Evolutionary conservation across 1,284 basidiomycete genomes (phyloP).

Genomic region (Agroathelia rolfsii): DNA sequence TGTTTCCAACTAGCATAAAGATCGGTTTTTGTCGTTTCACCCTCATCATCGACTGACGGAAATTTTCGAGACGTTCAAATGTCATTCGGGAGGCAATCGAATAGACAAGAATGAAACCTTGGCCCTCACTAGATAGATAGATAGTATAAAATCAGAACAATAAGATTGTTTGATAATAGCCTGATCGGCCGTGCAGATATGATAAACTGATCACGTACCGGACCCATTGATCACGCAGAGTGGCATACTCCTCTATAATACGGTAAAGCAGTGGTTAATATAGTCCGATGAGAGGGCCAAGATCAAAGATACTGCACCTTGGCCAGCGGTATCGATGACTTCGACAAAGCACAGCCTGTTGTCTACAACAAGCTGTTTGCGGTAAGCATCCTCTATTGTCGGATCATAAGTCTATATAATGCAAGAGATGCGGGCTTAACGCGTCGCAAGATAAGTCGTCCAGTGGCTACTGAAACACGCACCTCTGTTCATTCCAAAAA

Average conservation of each 20-base stretch:
- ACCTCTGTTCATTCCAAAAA: too few relatives aligned
- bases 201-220: slow-evolving; percentile 29
- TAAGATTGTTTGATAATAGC: slow-evolving; percentile 6
- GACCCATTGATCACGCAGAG: slow-evolving; percentile 76
- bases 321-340: slow-evolving; percentile 78
- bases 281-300: background rate
- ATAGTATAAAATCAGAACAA: slow-evolving; percentile 5
- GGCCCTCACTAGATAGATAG: slow-evolving; percentile 47
- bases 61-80: slow-evolving; percentile 63
- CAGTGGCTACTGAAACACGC: background rate
- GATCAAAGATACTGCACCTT: slow-evolving; percentile 48
- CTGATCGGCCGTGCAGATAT: slow-evolving; percentile 4
- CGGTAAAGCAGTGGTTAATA: slow-evolving; percentile 1
- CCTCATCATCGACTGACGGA: slow-evolving; percentile 61
- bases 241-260: slow-evolving; percentile 53
- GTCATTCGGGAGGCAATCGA: slow-evolving; percentile 65
- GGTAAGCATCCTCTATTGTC: slow-evolving; percentile 60
- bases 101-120: slow-evolving; percentile 75
- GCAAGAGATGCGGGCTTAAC: background rate
- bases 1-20: slow-evolving; percentile 69
- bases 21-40: slow-evolving; percentile 55
- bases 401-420: slow-evolving; percentile 36
- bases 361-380: slow-evolving; percentile 55
- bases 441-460: background rate
- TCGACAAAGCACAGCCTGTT: slow-evolving; percentile 53